Base-by-base conservation (phyloP, 2,329 filamentous ascomycete genomes). In the Zopfia rhizophila region DNA sequence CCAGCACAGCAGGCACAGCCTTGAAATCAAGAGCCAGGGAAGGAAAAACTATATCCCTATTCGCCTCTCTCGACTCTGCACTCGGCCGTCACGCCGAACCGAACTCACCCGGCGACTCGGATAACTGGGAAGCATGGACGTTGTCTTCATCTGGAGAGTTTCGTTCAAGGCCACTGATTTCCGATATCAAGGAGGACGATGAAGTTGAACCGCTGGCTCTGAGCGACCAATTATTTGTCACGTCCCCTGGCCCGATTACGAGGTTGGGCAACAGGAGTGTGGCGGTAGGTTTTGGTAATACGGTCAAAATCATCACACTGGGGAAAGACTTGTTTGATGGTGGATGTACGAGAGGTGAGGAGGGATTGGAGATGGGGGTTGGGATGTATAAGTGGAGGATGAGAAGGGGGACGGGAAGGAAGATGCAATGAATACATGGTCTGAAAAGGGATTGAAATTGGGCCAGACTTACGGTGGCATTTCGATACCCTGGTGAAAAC, bases 241-340 rank as follows among this genome's bases (percentile, higher is more conserved):
- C 82, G 2, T 78, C 79, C 32, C 74, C 88, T 1, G 89, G 89
- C 0, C 88, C 88, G 0, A 82, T 88, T 45, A 76, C 78, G 2
- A 75, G 76, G 39, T 72, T 90, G 1, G 88, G 88, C 10, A 79
- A 81, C 35, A 78, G 80, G 32, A 87, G 85, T 38, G 78, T 90
- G 3, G 89, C 84, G 0, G 80, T 92, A 21, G 87, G 82, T 0
- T 84, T 91, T 48, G 89, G 88, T 10, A 89, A 91, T 55, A 78
- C 83, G 1, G 78, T 91, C 60, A 91, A 91, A 70, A 74, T 91
- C 38, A 79, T 91, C 44, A 83, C 82, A 2, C 75, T 87, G 5
- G 87, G 86, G 5, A 80, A 83, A 52, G 86, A 88, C 61, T 76
- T 82, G 22, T 88, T 87, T 57, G 83, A 86, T 30, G 72, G 61